Evolutionary conservation across 768 basidiomycete species (phyloP), one percentile per base, ranked within the genome.

Genomic region (Panaeolus papilionaceus): DNA sequence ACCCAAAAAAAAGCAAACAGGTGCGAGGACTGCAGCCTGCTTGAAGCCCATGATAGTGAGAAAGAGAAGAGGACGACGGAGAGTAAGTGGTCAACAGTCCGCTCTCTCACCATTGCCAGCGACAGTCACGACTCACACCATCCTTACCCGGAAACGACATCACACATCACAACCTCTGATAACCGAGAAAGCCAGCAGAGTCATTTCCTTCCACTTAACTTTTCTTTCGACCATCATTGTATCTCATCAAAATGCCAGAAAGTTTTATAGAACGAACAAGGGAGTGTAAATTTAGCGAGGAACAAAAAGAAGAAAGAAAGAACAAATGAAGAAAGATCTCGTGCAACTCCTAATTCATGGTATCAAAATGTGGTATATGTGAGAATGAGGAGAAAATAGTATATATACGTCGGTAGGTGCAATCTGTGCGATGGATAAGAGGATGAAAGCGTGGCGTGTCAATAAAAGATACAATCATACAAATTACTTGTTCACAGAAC

Each of bases 1-100:
- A 89, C 95, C 96, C 47, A 98, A 84, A 73, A 97, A 92, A 82
- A 98, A 98, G 67, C 92, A 94, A 65, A 91, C 89, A 38, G 95
- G 91, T 45, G 90, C 89, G 49, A 97, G 86, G 33, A 97, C 88
- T n/a, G 93, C 91, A 47, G 93, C 95, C 76, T 94, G 90, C 75
- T 87, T 86, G 85, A 97, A 98, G 58, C 92, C 92, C 95, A 97
- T 96, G 39, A 66, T 72, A 64, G 54, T 65, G 64, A 67, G 45
- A 62, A 62, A 51, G 66, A 64, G 42, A 47, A 61, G 64, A 58
- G 28, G 54, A 18, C 12, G 28, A 10, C 33, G 54, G 28, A 14
- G 4, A 6, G 47, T 49, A 23, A 9, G 26, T 33, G 54, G 26
- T 28, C 54, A 37, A 58, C 14, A 58, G 7, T 26, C 51, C 6